Base-by-base conservation (phyloP, 805 yeast genomes). In the Brettanomyces naardenensis region DNA sequence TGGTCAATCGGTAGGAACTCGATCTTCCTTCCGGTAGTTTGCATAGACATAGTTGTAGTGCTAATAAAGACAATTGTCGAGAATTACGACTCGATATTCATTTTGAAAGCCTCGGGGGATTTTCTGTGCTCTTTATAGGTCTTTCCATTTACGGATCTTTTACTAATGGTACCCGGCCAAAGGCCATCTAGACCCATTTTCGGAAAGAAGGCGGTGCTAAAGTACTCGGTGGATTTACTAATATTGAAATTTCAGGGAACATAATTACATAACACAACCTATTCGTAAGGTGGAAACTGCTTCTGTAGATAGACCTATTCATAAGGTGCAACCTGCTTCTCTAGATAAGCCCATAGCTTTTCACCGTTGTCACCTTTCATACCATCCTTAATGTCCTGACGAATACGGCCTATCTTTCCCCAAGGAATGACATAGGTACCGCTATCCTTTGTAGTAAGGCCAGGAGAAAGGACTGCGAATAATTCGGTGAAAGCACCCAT, bases 1-100 rank as follows among this genome's bases (percentile, higher is more conserved):
- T 77, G 70, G 4, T 66, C 58, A 17, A 86, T 61, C 2, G 95
- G 94, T 7, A 86, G 65, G 38, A 71, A 75, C 10, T 73, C 69
- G 9, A 73, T 65, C 22, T 59, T 59, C 6, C 80, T 52, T 29
- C 65, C 62, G 5, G 75, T 64, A 6, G 89, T 69, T 62, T 85
- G 95, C 31, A 84, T 60, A 0, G 92, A 82, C 86, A 79, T 79
- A 15, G 14, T 30, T 5, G 14, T 13, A 19, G 3, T 30, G 20
- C 13, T 27, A 18, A 27, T 27, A 27, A 27, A 18, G 15, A 27
- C 13, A 27, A 15, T 27, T 27, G n/a, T 11, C n/a, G 28, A n/a
- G n/a, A n/a, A n/a, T n/a, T n/a, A n/a, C n/a, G n/a, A n/a, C n/a
- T n/a, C n/a, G n/a, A n/a, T n/a, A n/a, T n/a, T n/a, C n/a, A n/a